Evolutionary conservation across 495 filamentous ascomycete species (phyloP).

Genomic region (Penicillium flavigenum): DNA sequence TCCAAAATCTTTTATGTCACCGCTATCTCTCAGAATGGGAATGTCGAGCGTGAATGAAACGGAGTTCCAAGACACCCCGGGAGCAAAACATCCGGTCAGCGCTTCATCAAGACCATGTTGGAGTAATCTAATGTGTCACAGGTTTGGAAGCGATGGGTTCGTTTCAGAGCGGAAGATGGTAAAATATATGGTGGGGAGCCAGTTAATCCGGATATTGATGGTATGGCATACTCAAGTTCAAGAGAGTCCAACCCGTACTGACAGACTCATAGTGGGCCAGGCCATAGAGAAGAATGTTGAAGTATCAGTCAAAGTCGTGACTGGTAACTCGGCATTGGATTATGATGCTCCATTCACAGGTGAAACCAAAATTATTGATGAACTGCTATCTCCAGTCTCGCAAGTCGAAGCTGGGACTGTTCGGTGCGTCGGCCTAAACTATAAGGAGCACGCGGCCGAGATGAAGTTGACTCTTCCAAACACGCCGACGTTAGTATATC

Average conservation of each 20-base stretch:
- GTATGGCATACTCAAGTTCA: neutral
- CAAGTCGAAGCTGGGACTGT: slow-evolving; percentile 21
- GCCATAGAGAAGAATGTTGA: slow-evolving; percentile 6
- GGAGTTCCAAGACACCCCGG: neutral
- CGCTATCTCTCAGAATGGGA: slow-evolving; percentile 1
- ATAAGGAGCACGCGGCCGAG: slow-evolving; percentile 41
- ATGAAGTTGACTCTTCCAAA: slow-evolving; percentile 28
- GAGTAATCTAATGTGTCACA: neutral
- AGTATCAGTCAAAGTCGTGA: slow-evolving; percentile 6
- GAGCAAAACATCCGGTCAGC: slow-evolving; percentile 7
- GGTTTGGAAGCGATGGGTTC: slow-evolving; percentile 16
- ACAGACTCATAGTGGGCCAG: slow-evolving; percentile 7
- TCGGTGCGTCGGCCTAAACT: slow-evolving; percentile 45
- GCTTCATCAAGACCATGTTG: neutral
- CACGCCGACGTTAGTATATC: slow-evolving; percentile 12
- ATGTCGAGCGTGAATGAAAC: neutral
- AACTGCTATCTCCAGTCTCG: slow-evolving; percentile 15
- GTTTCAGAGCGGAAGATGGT: slow-evolving; percentile 12
- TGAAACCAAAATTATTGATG: slow-evolving; percentile 2
- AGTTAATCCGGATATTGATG: slow-evolving; percentile 12
- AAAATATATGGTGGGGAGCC: slow-evolving; percentile 17
- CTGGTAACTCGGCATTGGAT: slow-evolving; percentile 11
- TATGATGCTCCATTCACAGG: slow-evolving; percentile 14
- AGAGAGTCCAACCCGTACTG: neutral
- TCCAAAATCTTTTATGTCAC: neutral